A percentile compares a stretch with the other conserved stretches of the same genome.
phyloP scores from a whole-genome alignment of 805 yeast genomes.

The Cyberlindnera sargentensis region DNA sequence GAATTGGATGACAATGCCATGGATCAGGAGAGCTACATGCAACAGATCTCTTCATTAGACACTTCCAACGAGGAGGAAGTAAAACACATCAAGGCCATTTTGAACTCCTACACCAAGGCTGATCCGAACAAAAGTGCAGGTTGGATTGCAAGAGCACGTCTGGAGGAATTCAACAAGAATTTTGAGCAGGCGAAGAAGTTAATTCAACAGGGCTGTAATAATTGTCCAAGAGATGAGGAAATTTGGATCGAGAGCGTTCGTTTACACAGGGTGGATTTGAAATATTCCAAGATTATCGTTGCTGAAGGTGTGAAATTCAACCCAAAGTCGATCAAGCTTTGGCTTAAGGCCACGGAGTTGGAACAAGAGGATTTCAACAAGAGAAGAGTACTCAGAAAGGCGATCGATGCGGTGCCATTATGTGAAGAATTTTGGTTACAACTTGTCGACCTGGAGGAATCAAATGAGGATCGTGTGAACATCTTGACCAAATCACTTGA shows the following conservation, averaged over 20 bases:
- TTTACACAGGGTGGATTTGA: constrained; percentile 40
- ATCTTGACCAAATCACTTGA: constrained; percentile 62
- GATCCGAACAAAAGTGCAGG: constrained; percentile 70
- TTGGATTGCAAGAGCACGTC: constrained; percentile 81
- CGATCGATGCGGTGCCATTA: constrained; percentile 56
- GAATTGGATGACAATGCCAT: constrained; percentile 10
- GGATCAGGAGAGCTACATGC: constrained; percentile 29
- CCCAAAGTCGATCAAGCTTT: constrained; percentile 51
- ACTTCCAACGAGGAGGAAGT: constrained; percentile 41
- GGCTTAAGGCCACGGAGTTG: constrained; percentile 65
- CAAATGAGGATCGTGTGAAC: constrained; percentile 39
- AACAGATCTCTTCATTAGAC: constrained; percentile 25
- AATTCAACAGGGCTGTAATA: constrained; percentile 68
- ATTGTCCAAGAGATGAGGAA: constrained; percentile 59
- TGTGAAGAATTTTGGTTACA: constrained; percentile 61
- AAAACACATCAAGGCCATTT: constrained; percentile 47
- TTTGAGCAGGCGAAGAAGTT: constrained; percentile 48
- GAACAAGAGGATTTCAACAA: constrained; percentile 53
- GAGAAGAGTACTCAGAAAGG: constrained; percentile 58
- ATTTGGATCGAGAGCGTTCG: constrained; percentile 80
- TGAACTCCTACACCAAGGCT: constrained; percentile 61
- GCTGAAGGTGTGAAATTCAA: constrained; percentile 58
- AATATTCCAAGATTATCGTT: constrained; percentile 48
- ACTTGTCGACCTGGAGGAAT: constrained; percentile 54
- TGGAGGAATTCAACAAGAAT: constrained; percentile 63